Conservation (phyloP, 176 grass and related monocot species). For the Carex scoparia region DNA sequence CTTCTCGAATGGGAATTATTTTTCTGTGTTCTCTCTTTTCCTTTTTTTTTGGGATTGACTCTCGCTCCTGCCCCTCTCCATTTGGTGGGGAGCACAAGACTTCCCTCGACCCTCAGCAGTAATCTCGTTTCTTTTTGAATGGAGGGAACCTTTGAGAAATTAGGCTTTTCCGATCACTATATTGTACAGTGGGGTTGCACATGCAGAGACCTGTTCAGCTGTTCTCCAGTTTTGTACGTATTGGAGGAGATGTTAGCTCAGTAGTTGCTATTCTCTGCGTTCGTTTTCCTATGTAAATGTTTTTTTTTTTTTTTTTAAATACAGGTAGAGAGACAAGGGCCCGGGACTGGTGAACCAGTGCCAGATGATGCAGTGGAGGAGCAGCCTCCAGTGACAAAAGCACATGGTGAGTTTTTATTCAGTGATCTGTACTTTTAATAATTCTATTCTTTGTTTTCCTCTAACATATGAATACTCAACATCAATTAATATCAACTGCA, state of each 20-base stretch:
- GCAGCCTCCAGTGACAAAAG: conserved; percentile 10
- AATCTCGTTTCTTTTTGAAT: conserved; percentile 15
- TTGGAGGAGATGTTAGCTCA: background rate
- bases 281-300: background rate
- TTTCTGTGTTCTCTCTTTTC: conserved; percentile 19
- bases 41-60: conserved; percentile 1
- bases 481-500: background rate
- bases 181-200: background rate
- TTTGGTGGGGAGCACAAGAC: background rate
- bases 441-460: background rate
- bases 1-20: background rate
- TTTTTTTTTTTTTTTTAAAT: background rate
- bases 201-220: background rate
- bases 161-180: background rate
- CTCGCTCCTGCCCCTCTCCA: conserved; percentile 13
- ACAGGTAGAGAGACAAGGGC: conserved; percentile 10
- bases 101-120: background rate
- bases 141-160: background rate
- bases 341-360: conserved; percentile 1
- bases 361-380: background rate
- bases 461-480: background rate
- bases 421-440: background rate
- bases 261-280: background rate
- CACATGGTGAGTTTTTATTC: conserved; percentile 9
- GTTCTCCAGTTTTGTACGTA: background rate